phyloP scores from a whole-genome alignment of 176 grass and related monocot species.

The Eleusine indica region DNA sequence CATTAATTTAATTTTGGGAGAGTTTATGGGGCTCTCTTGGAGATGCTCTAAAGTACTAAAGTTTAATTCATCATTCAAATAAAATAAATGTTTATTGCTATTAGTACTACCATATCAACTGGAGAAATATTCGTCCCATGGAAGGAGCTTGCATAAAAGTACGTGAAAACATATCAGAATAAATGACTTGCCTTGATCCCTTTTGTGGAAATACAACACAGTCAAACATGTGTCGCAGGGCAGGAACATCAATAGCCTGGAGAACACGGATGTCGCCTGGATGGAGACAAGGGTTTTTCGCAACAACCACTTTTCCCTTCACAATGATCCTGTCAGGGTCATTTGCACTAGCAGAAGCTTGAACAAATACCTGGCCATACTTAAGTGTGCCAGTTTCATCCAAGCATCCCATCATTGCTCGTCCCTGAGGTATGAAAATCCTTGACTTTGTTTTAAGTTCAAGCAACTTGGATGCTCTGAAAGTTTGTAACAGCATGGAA shows the following conservation, averaged over 20 bases:
- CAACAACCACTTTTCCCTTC: slow-evolving; percentile 62
- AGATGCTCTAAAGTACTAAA: no score
- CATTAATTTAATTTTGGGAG: no score
- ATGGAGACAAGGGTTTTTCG: slow-evolving; percentile 94
- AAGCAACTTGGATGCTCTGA: slow-evolving; percentile 71
- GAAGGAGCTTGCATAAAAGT: background rate
- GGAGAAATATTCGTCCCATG: background rate
- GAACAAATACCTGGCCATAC: slow-evolving; percentile 80
- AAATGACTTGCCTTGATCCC: slow-evolving; percentile 63
- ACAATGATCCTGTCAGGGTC: slow-evolving; percentile 27
- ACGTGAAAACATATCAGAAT: slow-evolving; percentile 18
- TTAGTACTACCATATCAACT: background rate
- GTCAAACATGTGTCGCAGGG: slow-evolving; percentile 80
- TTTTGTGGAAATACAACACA: slow-evolving; percentile 96
- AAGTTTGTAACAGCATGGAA: slow-evolving; percentile 80
- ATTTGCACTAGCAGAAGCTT: slow-evolving; percentile 48
- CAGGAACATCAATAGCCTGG: slow-evolving; percentile 69
- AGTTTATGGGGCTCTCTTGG: no score
- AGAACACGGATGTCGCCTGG: slow-evolving; percentile 82
- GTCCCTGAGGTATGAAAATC: slow-evolving; percentile 74
- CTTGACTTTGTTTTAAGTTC: slow-evolving; percentile 80
- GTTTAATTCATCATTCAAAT: background rate
- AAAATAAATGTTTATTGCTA: background rate
- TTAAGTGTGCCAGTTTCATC: slow-evolving; percentile 75
- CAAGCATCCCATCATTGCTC: slow-evolving; percentile 90